Conservation (phyloP, 345 rosid species). For the Hirschfeldia incana region DNA sequence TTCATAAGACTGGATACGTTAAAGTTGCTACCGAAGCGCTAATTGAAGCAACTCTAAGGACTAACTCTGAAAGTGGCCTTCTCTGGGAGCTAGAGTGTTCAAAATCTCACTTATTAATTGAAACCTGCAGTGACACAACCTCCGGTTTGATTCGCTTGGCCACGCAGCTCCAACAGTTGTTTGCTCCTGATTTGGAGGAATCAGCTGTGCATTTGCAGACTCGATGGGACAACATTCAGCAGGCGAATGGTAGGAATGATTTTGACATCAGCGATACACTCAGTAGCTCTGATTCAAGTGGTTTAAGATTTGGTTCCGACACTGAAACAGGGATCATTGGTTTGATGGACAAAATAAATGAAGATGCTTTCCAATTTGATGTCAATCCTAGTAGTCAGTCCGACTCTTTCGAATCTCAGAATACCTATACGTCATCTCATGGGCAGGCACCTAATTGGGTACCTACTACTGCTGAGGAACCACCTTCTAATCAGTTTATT, state of each 20-base stretch:
- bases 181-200: conserved; percentile 94
- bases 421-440: conserved; percentile 36
- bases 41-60: conserved; percentile 64
- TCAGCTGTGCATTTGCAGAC: conserved; percentile 79
- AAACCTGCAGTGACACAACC: conserved; percentile 89
- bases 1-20: conserved; percentile 65
- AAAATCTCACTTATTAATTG: conserved; percentile 62
- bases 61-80: conserved; percentile 54
- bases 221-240: conserved; percentile 71
- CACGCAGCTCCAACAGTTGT: conserved; percentile 74
- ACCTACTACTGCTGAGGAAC: conserved; percentile 45
- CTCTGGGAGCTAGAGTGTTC: conserved; percentile 81
- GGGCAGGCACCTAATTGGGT: conserved; percentile 45
- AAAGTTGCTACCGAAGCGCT: conserved; percentile 79
- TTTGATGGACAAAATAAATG: conserved; percentile 77
- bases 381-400: conserved; percentile 42
- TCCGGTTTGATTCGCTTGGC: conserved; percentile 70
- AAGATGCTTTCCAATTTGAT: conserved; percentile 67
- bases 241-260: conserved; percentile 49
- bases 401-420: conserved; percentile 45
- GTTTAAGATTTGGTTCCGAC: conserved; percentile 39
- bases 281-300: conserved; percentile 44
- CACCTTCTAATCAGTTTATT: conserved; percentile 39
- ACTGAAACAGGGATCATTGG: conserved; percentile 44
- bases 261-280: conserved; percentile 40